phyloP scores from a whole-genome alignment of 1,284 basidiomycete genomes.

The Coniferiporia sulphurascens region DNA sequence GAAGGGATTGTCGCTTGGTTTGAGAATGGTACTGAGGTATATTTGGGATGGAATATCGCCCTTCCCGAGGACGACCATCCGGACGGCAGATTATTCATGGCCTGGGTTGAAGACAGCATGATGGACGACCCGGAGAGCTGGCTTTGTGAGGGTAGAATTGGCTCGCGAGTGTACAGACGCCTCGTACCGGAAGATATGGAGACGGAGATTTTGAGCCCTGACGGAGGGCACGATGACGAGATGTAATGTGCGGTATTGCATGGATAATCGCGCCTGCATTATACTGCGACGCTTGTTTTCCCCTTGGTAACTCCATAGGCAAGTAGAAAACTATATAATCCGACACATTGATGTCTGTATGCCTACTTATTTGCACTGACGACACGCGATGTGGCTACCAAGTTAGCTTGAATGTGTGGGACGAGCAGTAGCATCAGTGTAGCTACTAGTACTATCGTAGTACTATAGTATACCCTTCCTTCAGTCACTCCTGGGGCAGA shows the following conservation, averaged over 20 bases:
- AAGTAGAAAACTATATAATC: neutral
- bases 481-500: too few relatives aligned
- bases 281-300: neutral
- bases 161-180: constrained; percentile 2
- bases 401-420: too few relatives aligned
- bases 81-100: constrained; percentile 49
- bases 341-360: neutral
- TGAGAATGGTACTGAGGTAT: constrained; percentile 40
- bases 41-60: constrained; percentile 62
- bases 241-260: neutral
- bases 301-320: neutral
- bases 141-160: constrained; percentile 21
- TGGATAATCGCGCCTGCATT: neutral
- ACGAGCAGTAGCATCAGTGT: too few relatives aligned
- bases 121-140: constrained; percentile 45
- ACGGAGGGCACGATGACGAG: neutral
- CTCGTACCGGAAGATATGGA: neutral
- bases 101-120: constrained; percentile 45
- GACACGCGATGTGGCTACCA: too few relatives aligned
- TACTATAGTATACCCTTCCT: too few relatives aligned
- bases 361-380: too few relatives aligned
- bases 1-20: constrained; percentile 41
- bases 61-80: constrained; percentile 41
- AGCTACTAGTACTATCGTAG: too few relatives aligned
- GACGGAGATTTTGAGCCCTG: neutral